phyloP scores from a whole-genome alignment of 169 alveolate genomes.

The Plasmodium gonderi region DNA sequence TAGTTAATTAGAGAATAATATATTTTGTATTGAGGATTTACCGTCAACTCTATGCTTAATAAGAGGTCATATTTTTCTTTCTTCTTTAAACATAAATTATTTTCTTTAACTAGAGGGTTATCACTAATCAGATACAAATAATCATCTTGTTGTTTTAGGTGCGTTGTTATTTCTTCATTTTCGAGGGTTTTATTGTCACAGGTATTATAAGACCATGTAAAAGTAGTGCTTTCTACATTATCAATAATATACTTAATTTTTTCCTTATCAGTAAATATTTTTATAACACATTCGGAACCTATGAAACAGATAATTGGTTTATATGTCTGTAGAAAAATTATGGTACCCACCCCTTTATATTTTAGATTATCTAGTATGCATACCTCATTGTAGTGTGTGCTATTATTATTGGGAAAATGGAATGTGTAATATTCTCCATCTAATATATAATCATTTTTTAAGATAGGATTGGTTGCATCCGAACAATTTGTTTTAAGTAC shows the following conservation, averaged over 20 bases:
- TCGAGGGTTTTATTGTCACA: slow-evolving; percentile 2
- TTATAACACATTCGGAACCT: slow-evolving; percentile 31
- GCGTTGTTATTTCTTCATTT: not conserved
- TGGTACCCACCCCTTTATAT: slow-evolving; percentile 29
- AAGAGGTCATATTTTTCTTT: not conserved
- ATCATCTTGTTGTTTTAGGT: slow-evolving; percentile 14
- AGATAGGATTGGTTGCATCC: not conserved
- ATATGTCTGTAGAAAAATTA: slow-evolving; percentile 26
- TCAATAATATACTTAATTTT: slow-evolving; percentile 3
- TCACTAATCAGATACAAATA: slow-evolving; percentile 41
- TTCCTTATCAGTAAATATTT: not conserved
- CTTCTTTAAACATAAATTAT: slow-evolving; percentile 12
- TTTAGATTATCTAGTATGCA: slow-evolving; percentile 19
- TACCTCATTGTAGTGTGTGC: slow-evolving; percentile 9
- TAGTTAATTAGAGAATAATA: slow-evolving; percentile 27
- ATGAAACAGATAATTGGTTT: slow-evolving; percentile 40
- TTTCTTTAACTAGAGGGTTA: slow-evolving; percentile 25
- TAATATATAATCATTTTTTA: slow-evolving; percentile 4
- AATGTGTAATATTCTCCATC: slow-evolving; percentile 26
- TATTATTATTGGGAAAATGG: slow-evolving; percentile 9
- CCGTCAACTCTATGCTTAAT: slow-evolving; percentile 7
- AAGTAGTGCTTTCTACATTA: slow-evolving; percentile 15
- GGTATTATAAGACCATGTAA: slow-evolving; percentile 10
- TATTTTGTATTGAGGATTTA: slow-evolving; percentile 17
- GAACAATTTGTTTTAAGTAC: slow-evolving; percentile 34